A percentile compares a stretch with the other conserved stretches of the same genome.
Conservation (phyloP, 148 eudicot species). For the Mesembryanthemum crystallinum region DNA sequence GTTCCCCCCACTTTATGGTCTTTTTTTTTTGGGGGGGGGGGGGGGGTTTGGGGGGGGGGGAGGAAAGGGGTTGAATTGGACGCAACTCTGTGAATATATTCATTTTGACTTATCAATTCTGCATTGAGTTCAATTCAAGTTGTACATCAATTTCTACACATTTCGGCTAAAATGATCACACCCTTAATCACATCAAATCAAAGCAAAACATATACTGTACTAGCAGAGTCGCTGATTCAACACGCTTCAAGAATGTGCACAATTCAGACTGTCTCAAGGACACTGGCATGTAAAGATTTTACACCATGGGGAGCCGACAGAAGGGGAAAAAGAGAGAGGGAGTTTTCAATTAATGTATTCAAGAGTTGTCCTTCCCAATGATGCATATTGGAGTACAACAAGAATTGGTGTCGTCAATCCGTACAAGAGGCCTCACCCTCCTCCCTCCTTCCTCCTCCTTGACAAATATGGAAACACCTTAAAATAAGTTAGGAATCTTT, state of each 20-base stretch:
- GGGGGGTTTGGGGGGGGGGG: no score
- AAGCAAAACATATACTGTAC: background rate
- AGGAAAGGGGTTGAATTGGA: no score
- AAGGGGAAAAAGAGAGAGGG: background rate
- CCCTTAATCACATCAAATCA: no score
- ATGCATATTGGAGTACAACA: conserved; percentile 18
- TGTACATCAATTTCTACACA: no score
- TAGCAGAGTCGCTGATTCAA: background rate
- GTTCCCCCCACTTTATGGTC: no score
- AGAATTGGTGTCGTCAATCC: conserved; percentile 41
- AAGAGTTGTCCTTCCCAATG: conserved; percentile 11
- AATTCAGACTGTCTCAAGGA: background rate
- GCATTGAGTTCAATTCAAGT: no score
- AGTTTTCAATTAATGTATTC: background rate
- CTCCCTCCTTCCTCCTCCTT: conserved; percentile 22
- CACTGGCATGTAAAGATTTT: background rate
- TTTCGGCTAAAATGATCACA: no score
- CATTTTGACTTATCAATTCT: no score
- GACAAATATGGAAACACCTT: conserved; percentile 12
- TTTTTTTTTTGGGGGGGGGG: no score
- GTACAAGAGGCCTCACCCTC: conserved; percentile 27
- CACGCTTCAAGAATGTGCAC: background rate
- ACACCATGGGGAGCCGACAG: background rate
- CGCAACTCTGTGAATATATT: no score
- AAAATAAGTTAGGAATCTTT: background rate